Evolutionary conservation across 1,284 basidiomycete genomes (phyloP), one percentile per base, ranked within the genome.

Genomic region (Pyrrhoderma lamaoense): DNA sequence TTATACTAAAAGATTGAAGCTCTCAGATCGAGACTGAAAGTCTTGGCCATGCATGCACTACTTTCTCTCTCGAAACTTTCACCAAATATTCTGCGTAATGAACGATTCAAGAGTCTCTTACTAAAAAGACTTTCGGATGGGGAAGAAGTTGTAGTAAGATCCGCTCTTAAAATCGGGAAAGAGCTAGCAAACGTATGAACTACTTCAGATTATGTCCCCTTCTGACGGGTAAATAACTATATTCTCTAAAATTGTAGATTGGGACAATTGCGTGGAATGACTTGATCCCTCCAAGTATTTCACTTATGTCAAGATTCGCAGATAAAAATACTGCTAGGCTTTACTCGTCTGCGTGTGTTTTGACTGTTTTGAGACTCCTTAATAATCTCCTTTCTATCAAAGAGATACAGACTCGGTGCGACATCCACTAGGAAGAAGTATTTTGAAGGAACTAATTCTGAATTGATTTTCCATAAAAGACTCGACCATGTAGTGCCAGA

Each of bases 41-140:
- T 79, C 55, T 75, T 84, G 43, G 72, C 80, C 8, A 61, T 88
- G 25, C 65, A 81, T 44, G 78, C 80, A 2, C 74, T 79, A 56
- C 71, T 75, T 40, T 68, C 72, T n/a, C 67, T 89, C 25, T 75
- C 79, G 3, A 61, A 55, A 35, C 63, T 67, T 49, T 74, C 80
- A 42, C 56, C 67, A 9, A 71, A 74, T n/a, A 61, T 83, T 9
- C 60, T 84, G 44, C 64, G 64, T 31, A 43, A 53, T 9, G 48
- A 45, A 25, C 65, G 65, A 49, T 67, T 80, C 3, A 66, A 71
- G n/a, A 59, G 62, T 18, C 71, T 71, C 35, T 59, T 78, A 4
- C 40, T 69, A 8, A 71, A 68, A 49, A 67, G 76, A 25, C 57
- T 84, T 43, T 62, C 67, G 42, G 80, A 85, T 59, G 49, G 62